Base-by-base conservation (phyloP, 768 basidiomycete species). In the Thelephora aurantiotincta region DNA sequence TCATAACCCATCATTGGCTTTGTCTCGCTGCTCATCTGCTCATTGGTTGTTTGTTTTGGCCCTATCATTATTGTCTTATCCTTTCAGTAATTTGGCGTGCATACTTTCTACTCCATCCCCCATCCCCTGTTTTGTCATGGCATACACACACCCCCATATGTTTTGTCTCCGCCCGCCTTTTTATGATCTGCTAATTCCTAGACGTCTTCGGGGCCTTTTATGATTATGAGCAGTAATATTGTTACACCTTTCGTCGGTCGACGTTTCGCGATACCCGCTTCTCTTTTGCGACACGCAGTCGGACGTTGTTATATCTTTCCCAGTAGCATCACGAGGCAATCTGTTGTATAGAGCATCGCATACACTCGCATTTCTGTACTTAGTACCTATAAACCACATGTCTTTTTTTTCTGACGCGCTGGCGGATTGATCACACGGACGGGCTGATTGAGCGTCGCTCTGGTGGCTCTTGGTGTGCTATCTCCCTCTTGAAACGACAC, bases 291-390 rank as follows among this genome's bases (percentile, higher is more conserved):
- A 67, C 57, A 57, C 68, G 66, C 65, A 65, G 68, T 60, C 57
- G 68, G 71, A 68, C 71, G 67, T 67, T 63, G 62, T 58, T 59
- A 62, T 63, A 63, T 63, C 63, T 52, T 50, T 59, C 63, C 26
- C 9, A 30, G 26, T 30, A 65, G 65, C 64, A 72, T 71, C 59
- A 77, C 77, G 75, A 77, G 75, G 75, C 74, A 75, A 67, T 74
- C 68, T 71, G 65, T 66, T 76, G 22, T 22, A 41, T 18, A 78
- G 77, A 80, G 77, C 78, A 78, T 77, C 75, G 75, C 74, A 77
- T 65, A 71, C 63, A 64, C 57, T 48, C 26, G 26, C 26, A 9
- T 30, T 30, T 30, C 26, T 61, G 57, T 59, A 61, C 38, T 22
- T 41, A 41, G 2, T 41, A 41, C 16, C 16, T 41, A 18, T 41